phyloP scores from a whole-genome alignment of 371 early-diverging fungal genomes.

The Sanchytrium tribonematis region DNA sequence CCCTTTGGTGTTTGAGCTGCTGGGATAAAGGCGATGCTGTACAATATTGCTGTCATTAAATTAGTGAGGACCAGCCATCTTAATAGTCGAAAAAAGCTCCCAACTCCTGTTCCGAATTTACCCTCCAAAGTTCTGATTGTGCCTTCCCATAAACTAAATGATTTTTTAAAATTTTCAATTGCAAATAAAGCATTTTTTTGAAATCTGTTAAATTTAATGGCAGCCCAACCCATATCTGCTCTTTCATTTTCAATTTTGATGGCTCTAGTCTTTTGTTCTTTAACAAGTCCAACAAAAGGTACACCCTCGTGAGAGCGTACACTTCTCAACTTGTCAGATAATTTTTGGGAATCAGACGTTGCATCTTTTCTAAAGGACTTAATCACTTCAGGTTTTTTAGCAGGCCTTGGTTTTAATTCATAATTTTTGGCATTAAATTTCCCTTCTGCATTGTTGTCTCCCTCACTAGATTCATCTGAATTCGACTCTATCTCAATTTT shows the following conservation, averaged over 20 bases:
- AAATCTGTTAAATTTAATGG: neutral
- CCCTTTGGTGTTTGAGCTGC: neutral
- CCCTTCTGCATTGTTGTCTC: neutral
- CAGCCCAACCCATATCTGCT: neutral
- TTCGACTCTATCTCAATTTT: too few species aligned
- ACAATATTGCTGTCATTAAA: neutral
- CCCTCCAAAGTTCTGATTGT: constrained; percentile 3
- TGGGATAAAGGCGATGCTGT: neutral
- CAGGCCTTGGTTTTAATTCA: neutral
- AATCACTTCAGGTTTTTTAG: neutral
- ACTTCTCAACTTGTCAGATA: neutral
- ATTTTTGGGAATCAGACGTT: neutral
- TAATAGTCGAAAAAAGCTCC: constrained; percentile 3
- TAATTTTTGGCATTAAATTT: neutral
- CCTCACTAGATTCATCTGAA: neutral
- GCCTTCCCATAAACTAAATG: constrained; percentile 1
- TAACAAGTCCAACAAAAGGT: neutral
- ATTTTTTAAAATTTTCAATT: neutral
- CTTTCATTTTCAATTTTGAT: neutral
- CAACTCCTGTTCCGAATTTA: constrained; percentile 6
- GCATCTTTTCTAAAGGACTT: neutral
- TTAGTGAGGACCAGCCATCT: constrained; percentile 3
- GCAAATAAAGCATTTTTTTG: neutral
- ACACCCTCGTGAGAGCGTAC: neutral
- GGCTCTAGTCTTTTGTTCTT: neutral